Evolutionary conservation across 2,329 filamentous ascomycete genomes (phyloP).

Genomic region (Pestalotiopsis sp.): DNA sequence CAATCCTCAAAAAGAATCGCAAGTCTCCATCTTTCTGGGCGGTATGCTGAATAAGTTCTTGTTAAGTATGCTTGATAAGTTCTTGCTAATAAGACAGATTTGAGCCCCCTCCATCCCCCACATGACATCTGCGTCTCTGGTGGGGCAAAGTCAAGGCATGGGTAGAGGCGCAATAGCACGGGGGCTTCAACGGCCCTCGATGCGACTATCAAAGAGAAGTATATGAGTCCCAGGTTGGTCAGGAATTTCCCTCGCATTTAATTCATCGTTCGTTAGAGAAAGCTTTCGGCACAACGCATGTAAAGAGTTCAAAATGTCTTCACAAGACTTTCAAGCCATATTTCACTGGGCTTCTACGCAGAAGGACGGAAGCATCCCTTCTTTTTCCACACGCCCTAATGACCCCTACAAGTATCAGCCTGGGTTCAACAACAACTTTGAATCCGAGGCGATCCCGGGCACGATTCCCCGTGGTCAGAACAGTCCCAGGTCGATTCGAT

Average conservation of each 20-base stretch:
- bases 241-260: background rate
- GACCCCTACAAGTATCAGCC: constrained; percentile 55
- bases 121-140: background rate
- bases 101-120: background rate
- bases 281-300: background rate
- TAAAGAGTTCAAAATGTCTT: background rate
- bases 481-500: constrained; percentile 43
- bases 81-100: background rate
- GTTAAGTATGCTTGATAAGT: background rate
- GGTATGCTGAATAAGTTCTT: background rate
- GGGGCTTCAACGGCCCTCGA: background rate
- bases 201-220: background rate
- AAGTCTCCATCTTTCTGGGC: background rate
- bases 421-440: constrained; percentile 54
- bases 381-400: constrained; percentile 42
- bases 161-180: too few relatives aligned
- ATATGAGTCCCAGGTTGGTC: background rate
- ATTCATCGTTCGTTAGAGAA: background rate
- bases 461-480: constrained; percentile 50
- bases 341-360: constrained; percentile 65
- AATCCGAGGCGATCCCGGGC: constrained; percentile 48
- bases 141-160: background rate
- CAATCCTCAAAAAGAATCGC: background rate
- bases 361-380: constrained; percentile 55
- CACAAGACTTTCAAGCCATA: constrained; percentile 49